These are phyloP conservation scores for Manihot esculenta DNA, from an alignment of 441 rosid species.

Conservation along the genomic window DNA sequence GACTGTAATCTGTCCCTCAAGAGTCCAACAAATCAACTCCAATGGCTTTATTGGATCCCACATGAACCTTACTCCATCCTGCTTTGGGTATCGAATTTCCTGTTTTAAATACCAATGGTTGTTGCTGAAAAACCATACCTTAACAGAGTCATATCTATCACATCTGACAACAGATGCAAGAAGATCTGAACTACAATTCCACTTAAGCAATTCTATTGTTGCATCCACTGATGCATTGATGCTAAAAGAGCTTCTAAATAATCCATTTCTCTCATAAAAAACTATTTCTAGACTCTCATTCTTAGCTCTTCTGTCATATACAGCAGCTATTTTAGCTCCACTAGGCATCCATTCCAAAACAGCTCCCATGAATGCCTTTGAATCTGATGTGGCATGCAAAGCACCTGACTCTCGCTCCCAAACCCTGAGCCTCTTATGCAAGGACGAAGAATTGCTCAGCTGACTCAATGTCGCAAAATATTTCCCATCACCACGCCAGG, in stretches of 20 bases:
- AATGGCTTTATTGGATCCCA: slow-evolving; percentile 94
- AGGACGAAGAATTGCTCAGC: slow-evolving; percentile 36
- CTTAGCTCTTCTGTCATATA: slow-evolving; percentile 55
- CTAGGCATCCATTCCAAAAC: slow-evolving; percentile 97
- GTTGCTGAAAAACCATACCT: slow-evolving; percentile 84
- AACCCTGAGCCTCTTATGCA: slow-evolving; percentile 61
- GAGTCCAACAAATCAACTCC: slow-evolving; percentile 83
- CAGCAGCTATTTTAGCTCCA: slow-evolving; percentile 86
- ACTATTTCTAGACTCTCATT: slow-evolving; percentile 56
- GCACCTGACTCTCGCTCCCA: slow-evolving; percentile 93
- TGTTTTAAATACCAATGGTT: slow-evolving; percentile 92
- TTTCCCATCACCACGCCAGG: slow-evolving; percentile 98
- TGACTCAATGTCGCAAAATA: slow-evolving; percentile 64
- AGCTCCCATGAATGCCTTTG: slow-evolving; percentile 59
- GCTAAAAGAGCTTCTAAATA: slow-evolving; percentile 69
- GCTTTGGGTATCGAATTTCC: slow-evolving; percentile 57
- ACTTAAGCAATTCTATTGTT: slow-evolving; percentile 60
- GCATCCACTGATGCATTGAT: slow-evolving; percentile 50
- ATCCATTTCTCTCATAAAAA: slow-evolving; percentile 87
- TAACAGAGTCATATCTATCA: slow-evolving; percentile 53
- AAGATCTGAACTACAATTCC: slow-evolving; percentile 94
- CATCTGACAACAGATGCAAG: slow-evolving; percentile 75
- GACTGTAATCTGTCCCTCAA: slow-evolving; percentile 58
- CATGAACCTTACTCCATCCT: slow-evolving; percentile 70
- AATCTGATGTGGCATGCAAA: slow-evolving; percentile 70